Percentiles rank a stretch among this genome's conserved stretches.
These are phyloP conservation scores for Sporothrix humicola DNA, from an alignment of 2,329 filamentous ascomycete genomes.

Conservation along the genomic window DNA sequence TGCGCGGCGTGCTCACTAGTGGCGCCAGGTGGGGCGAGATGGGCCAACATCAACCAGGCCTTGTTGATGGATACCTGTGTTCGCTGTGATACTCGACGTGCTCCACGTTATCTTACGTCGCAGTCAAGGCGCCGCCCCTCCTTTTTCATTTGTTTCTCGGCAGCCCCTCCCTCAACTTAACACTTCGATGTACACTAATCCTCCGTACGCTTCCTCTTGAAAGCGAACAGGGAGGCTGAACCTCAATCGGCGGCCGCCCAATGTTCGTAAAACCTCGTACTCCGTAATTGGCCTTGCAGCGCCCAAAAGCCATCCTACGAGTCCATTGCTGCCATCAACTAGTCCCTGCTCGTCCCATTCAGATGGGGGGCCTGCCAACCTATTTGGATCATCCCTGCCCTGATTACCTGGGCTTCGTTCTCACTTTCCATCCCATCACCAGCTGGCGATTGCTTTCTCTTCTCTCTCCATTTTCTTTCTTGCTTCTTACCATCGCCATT, in stretches of 20 bases:
- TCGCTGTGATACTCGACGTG: too few species aligned
- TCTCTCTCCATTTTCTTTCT: too few species aligned
- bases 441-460: too few species aligned
- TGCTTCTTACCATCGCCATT: too few species aligned
- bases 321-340: too few species aligned
- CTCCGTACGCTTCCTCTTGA: conserved; percentile 16
- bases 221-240: conserved; percentile 10
- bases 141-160: conserved; percentile 28
- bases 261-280: conserved; percentile 2
- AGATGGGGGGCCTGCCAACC: too few species aligned
- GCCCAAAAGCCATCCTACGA: too few species aligned
- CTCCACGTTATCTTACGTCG: conserved; percentile 11
- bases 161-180: conserved; percentile 24
- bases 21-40: conserved; percentile 19
- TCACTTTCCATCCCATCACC: too few species aligned
- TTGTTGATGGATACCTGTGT: too few species aligned
- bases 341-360: too few species aligned
- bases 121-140: conserved; percentile 25
- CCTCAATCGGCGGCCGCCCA: conserved; percentile 22
- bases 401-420: too few species aligned
- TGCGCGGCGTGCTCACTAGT: conserved; percentile 8
- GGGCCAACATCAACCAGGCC: neutral
- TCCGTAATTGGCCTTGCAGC: neutral
- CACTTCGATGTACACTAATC: neutral
- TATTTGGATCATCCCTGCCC: too few species aligned